Base-by-base conservation (phyloP, 129 eudicot genomes). In the Flaveria brownii region DNA sequence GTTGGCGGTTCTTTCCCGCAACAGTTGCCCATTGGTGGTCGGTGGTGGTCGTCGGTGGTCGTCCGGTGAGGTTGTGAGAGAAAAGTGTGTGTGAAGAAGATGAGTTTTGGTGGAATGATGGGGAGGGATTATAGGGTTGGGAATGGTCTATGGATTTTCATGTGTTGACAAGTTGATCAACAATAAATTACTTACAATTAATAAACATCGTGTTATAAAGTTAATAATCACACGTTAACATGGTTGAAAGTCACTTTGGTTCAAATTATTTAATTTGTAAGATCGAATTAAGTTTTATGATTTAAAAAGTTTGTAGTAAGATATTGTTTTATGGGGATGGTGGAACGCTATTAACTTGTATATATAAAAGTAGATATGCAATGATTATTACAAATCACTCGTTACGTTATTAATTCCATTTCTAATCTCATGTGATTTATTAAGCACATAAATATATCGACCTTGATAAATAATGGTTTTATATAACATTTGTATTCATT, bases 1-100 rank as follows among this genome's bases (percentile, higher is more conserved):
- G 62, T 74, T 18, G 74, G 64, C 13, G 88, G 55, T 68, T 71
- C 69, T 47, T 74, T 75, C n/a, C 66, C 74, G 82, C 91, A 89
- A 79, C 91, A 89, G 78, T 75, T 80, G 70, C 95, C 95, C 95
- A 89, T 88, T 70, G 76, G 47, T 80, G 47, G 13, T 28, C 17
- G 26, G 77, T 39, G 33, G 41, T 18, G 12, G 22, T 8, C 41
- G 41, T 5, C 41, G 41, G 41, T 36, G 41, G 41, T 36, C 41
- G 7, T 36, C 41, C 41, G 41, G 80, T 71, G 80, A 62, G 62
- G 41, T 36, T 36, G 5, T 25, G 5, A 33, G 9, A 18, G 20
- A 26, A 61, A 77, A 57, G 9, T 22, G 64, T 56, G 78, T 59
- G 68, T 72, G 54, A 67, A 69, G 50, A 46, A 64, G 81, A 75